Evolutionary conservation across 352 stramenopile species (phyloP).

Genomic region (Phytophthora hibernalis): DNA sequence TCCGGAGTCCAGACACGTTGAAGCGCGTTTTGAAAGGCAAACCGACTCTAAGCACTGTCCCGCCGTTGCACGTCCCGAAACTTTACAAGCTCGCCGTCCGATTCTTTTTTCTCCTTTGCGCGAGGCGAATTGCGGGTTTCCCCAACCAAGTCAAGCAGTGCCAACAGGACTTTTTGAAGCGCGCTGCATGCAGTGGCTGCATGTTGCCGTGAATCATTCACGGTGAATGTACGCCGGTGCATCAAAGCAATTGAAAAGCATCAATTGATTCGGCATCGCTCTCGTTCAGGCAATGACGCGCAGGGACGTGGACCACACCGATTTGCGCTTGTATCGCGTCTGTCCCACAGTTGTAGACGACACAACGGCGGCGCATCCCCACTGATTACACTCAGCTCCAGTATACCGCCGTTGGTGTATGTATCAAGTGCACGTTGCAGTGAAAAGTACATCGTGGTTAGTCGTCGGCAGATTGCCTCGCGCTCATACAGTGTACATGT

Average conservation of each 20-base stretch:
- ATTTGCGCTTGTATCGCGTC: neutral
- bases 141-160: neutral
- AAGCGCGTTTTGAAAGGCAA: too few relatives aligned
- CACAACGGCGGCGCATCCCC: constrained; percentile 7
- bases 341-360: constrained; percentile 29
- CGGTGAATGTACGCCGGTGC: constrained; percentile 1
- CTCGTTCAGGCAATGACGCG: neutral
- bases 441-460: neutral
- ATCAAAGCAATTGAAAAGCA: constrained; percentile 4
- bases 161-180: neutral
- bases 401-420: constrained; percentile 5
- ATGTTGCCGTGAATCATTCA: too few relatives aligned
- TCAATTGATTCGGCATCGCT: constrained; percentile 1
- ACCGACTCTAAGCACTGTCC: constrained; percentile 23
- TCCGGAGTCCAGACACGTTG: too few relatives aligned
- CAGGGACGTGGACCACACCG: neutral
- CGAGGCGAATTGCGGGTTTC: neutral
- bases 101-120: constrained; percentile 21
- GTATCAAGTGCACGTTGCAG: neutral
- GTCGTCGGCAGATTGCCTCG: constrained; percentile 8
- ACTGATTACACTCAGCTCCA: constrained; percentile 8
- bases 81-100: neutral
- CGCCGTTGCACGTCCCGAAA: constrained; percentile 24
- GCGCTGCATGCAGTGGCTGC: constrained; percentile 1
- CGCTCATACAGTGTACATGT: neutral